These are phyloP conservation scores for Coemansia sp. DNA, from an alignment of 192 early-diverging fungal genomes.

Conservation along the genomic window DNA sequence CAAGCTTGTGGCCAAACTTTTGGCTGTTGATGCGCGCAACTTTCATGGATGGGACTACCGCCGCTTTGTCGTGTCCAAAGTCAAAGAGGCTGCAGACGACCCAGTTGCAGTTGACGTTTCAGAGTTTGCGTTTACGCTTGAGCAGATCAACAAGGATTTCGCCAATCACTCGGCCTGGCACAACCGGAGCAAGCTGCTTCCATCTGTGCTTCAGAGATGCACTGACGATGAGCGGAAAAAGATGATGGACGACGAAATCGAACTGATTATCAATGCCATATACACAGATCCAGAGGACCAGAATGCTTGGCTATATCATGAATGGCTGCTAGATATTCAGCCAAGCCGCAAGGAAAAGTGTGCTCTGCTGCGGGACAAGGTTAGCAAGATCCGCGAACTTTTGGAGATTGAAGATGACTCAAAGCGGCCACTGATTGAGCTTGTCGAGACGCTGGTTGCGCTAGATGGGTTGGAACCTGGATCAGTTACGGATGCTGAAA, in stretches of 20 bases:
- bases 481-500: constrained; percentile 12
- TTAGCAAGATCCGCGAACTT: constrained; percentile 44
- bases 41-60: constrained; percentile 99
- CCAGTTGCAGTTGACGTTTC: constrained; percentile 29
- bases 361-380: constrained; percentile 19
- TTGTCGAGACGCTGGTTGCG: constrained; percentile 22
- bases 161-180: constrained; percentile 99
- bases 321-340: constrained; percentile 78
- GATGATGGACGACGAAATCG: constrained; percentile 62
- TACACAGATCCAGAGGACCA: constrained; percentile 98
- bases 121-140: constrained; percentile 88
- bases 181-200: constrained; percentile 81
- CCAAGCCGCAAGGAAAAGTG: constrained; percentile 23
- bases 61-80: constrained; percentile 69
- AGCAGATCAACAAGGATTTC: constrained; percentile 89
- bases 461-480: constrained; percentile 19
- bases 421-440: constrained; percentile 37
- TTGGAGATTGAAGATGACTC: constrained; percentile 50
- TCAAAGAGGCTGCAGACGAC: constrained; percentile 19
- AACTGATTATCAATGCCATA: constrained; percentile 82
- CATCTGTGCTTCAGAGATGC: constrained; percentile 11
- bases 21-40: constrained; percentile 89
- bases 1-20: constrained; percentile 68
- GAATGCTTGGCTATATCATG: constrained; percentile 95
- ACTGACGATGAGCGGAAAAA: constrained; percentile 9